Base-by-base conservation (phyloP, 2,329 filamentous ascomycete genomes). In the Pseudogymnoascus sp. region DNA sequence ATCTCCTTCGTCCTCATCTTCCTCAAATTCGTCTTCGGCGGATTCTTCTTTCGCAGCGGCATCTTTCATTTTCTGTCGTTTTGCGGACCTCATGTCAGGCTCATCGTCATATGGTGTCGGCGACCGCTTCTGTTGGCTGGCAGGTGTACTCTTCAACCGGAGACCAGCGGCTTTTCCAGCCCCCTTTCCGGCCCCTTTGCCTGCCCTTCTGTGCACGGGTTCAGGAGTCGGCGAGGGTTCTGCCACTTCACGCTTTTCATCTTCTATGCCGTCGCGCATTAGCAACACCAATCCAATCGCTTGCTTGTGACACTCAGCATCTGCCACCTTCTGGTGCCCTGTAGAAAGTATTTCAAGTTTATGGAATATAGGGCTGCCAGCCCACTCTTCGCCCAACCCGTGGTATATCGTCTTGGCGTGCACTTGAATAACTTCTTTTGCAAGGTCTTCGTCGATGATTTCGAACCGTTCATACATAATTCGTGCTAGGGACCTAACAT, bases 391-490 rank as follows among this genome's bases (percentile, higher is more conserved):
- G 9, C 35, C 55, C 14, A 64, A 25, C 18, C n/a, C 40, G 21
- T 23, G 61, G 40, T 63, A 37, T 23, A 64, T 55, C 9, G 49
- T 7, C 21, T 60, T 63, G 23, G 63, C 63, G 16, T 64, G 41
- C 14, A 28, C 33, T 28, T 60, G 28, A 23, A 64, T 38, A 21
- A 64, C 59, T 25, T 60, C 40, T 21, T 64, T 41, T 58, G 49
- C 61, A 12, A 60, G 28, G 25, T 60, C 31, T 12, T 62, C 62
- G 25, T 60, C 59, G 8, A 11, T 35, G 23, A 64, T 28, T 40
- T 59, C 52, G 33, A 59, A 64, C 8, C 38, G 31, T 23, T 64
- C 62, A 38, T 64, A 61, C 16, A 64, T 14, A 31, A 55, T 33
- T 31, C 45, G 59, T 16, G 61, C 61, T 1, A 64, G 52, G 14